Evolutionary conservation across 2,329 filamentous ascomycete species (phyloP), one percentile per base, ranked within the genome.

Genomic region (Arthrobotrys conoides): DNA sequence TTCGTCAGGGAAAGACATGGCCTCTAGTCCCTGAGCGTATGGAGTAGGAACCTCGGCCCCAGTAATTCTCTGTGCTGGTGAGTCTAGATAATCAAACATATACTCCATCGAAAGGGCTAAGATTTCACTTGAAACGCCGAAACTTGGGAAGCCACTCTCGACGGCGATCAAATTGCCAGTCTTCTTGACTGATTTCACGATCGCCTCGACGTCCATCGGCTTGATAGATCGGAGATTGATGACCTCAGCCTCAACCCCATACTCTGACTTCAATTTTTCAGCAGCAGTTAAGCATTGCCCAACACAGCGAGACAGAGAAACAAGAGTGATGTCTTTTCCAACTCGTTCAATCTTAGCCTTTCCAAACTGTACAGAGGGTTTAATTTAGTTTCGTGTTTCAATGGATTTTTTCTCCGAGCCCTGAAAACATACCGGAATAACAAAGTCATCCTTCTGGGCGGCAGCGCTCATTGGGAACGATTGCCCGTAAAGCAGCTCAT

Each of bases 341-440:
- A 91, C 88, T 83, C 96, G 94, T 89, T 99, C 96, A 84, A 99
- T 93, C 91, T 99, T 99, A 86, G 96, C 96, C 89, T 99, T 99
- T 85, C 96, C 96, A 85, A 99, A 94, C 80, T 82, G 41, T n/a
- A 20, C 18, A 57, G 14, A 2, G 3, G 49, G 49, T 73, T 67
- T 63, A 41, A 10, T 48, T 41, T 10, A n/a, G 14, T 38, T 16
- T 38, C 10, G 4, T 24, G n/a, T 30, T 8, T 33, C 14, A 66
- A 51, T 16, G 33, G 10, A n/a, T 12, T n/a, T 44, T n/a, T 9
- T 9, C 49, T 79, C 85, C 80, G 85, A 87, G 41, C 24, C 10
- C 14, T 12, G 18, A 36, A 38, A 24, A 59, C n/a, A 16, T 79
- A 82, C 81, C 82, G 96, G 96, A 82, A 99, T 86, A 83, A 99